Percentiles rank a stretch among this genome's conserved stretches.
Evolutionary conservation across 768 basidiomycete genomes (phyloP).

Genomic region (Strobilomyces confusus): DNA sequence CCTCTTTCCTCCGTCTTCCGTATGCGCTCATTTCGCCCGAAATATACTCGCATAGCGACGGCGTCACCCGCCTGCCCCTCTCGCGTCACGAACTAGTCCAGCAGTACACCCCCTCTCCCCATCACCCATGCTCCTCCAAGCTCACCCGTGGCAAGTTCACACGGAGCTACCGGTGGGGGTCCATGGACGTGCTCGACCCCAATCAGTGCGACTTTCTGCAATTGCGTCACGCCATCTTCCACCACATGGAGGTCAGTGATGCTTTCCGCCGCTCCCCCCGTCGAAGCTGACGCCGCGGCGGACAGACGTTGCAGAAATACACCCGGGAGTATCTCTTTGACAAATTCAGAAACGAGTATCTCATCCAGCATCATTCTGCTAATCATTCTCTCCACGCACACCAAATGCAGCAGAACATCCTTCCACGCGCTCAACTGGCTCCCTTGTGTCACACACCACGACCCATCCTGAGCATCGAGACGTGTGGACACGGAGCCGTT

Average conservation of each 20-base stretch:
- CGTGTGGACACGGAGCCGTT: slow-evolving; percentile 41
- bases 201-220: slow-evolving; percentile 77
- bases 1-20: slow-evolving; percentile 65
- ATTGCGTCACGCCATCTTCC: slow-evolving; percentile 76
- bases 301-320: slow-evolving; percentile 79
- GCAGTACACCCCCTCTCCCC: slow-evolving; percentile 63
- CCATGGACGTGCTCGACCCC: slow-evolving; percentile 73
- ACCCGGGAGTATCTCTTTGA: slow-evolving; percentile 80
- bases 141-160: slow-evolving; percentile 60
- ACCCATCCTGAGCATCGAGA: slow-evolving; percentile 61
- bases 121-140: slow-evolving; percentile 40
- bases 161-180: slow-evolving; percentile 81
- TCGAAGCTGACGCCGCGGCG: slow-evolving; percentile 18
- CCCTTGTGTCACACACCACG: slow-evolving; percentile 40
- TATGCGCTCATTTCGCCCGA: slow-evolving; percentile 84
- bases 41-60: slow-evolving; percentile 80
- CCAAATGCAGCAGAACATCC: slow-evolving; percentile 38
- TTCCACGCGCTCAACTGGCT: slow-evolving; percentile 29
- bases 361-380: slow-evolving; percentile 48
- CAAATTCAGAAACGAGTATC: slow-evolving; percentile 64
- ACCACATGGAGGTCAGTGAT: slow-evolving; percentile 77
- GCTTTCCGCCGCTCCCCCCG: slow-evolving; percentile 10
- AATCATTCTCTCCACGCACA: slow-evolving; percentile 42
- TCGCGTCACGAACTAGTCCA: slow-evolving; percentile 70
- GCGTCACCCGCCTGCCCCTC: slow-evolving; percentile 52